Percentiles rank a stretch among this genome's conserved stretches.
phyloP scores from a whole-genome alignment of 176 grass and related monocot species.

The Zizania latifolia region DNA sequence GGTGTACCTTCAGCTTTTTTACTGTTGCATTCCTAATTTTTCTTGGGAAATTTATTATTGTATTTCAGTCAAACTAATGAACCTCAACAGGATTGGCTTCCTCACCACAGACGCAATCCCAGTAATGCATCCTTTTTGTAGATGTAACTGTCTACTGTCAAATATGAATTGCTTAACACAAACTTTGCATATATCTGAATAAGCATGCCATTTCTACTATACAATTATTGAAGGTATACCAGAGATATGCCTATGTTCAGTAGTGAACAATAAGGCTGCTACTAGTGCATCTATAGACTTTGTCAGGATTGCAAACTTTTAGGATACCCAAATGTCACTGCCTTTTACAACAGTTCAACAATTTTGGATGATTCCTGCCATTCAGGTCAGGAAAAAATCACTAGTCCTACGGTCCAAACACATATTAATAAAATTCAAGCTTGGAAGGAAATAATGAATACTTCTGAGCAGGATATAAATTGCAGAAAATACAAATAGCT shows the following conservation, averaged over 20 bases:
- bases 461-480: background rate
- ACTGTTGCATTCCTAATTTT: background rate
- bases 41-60: background rate
- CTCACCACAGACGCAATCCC: background rate
- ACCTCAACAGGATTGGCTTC: background rate
- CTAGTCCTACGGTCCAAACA: background rate
- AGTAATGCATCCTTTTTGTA: background rate
- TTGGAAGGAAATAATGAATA: background rate
- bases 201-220: background rate
- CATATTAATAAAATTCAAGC: background rate
- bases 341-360: constrained; percentile 1
- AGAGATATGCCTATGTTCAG: background rate
- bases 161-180: constrained; percentile 9
- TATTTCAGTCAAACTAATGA: constrained; percentile 9
- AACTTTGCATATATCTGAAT: background rate
- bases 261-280: constrained; percentile 2
- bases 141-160: constrained; percentile 1
- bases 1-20: constrained; percentile 2
- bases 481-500: background rate
- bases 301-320: background rate
- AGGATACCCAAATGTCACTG: background rate
- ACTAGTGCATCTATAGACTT: background rate
- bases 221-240: background rate
- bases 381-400: background rate
- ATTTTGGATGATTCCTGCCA: background rate